Evolutionary conservation across 202 grass and related monocot genomes (phyloP).

Genomic region (Brachypodium distachyon): DNA sequence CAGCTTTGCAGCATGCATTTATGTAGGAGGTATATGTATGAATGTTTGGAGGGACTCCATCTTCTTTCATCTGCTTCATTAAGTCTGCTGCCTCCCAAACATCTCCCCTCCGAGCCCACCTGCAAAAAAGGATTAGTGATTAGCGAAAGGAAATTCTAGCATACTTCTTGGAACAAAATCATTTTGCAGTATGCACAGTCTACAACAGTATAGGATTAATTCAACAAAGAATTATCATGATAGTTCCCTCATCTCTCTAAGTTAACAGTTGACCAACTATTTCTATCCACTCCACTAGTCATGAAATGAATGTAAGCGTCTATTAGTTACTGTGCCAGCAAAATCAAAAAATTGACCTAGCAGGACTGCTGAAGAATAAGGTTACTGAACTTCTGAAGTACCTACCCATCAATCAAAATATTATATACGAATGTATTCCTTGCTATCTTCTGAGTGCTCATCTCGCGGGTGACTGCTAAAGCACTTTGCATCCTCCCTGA

Average conservation of each 20-base stretch:
- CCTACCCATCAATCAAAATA: slow-evolving; percentile 93
- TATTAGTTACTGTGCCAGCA: neutral
- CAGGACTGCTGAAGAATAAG: slow-evolving; percentile 6
- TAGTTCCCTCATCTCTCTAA: neutral
- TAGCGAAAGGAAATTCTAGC: neutral
- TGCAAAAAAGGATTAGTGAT: slow-evolving; percentile 20
- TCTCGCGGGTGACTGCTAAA: slow-evolving; percentile 79
- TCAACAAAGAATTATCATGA: neutral
- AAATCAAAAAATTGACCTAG: neutral
- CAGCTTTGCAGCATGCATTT: slow-evolving; percentile 87
- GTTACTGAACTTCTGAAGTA: neutral
- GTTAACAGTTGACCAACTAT: neutral
- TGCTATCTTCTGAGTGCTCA: slow-evolving; percentile 72
- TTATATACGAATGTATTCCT: slow-evolving; percentile 94
- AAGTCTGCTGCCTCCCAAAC: slow-evolving; percentile 97
- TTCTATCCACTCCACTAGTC: neutral
- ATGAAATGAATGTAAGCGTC: neutral
- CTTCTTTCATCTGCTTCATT: slow-evolving; percentile 95
- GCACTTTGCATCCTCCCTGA: slow-evolving; percentile 98
- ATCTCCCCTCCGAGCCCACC: slow-evolving; percentile 95
- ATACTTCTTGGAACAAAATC: neutral
- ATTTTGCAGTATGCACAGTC: neutral
- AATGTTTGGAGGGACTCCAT: slow-evolving; percentile 82
- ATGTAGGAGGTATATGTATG: slow-evolving; percentile 97
- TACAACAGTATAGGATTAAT: neutral